A percentile compares a stretch with the other conserved stretches of the same genome.
phyloP scores from a whole-genome alignment of 2,329 filamentous ascomycete species.

The Fusarium haematococcum region DNA sequence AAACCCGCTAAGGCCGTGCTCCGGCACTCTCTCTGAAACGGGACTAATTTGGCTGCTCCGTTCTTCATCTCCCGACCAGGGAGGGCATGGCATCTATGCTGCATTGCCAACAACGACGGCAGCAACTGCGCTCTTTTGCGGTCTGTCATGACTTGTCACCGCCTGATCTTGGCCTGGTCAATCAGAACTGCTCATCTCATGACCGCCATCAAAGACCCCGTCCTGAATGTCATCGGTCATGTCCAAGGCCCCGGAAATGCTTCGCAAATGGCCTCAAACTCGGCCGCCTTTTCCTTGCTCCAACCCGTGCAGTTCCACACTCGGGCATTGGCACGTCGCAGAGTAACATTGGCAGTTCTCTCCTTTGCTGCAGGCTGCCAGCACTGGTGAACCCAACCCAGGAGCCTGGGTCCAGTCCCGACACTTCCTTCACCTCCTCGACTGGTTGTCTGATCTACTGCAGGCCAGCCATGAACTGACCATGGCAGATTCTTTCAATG shows the following conservation, averaged over 20 bases:
- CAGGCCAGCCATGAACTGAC: constrained; percentile 10
- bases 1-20: constrained; percentile 23
- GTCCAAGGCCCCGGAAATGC: neutral
- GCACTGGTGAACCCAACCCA: constrained; percentile 18
- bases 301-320: constrained; percentile 24
- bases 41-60: constrained; percentile 36
- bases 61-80: constrained; percentile 41
- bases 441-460: constrained; percentile 5
- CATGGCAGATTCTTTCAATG: neutral
- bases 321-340: constrained; percentile 38
- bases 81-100: neutral
- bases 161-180: constrained; percentile 3
- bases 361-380: constrained; percentile 2
- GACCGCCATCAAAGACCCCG: neutral
- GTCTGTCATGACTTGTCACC: neutral
- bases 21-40: constrained; percentile 41
- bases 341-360: constrained; percentile 27
- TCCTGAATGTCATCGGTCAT: neutral
- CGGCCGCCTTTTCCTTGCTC: constrained; percentile 8
- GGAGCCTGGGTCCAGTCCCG: constrained; percentile 4
- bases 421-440: neutral
- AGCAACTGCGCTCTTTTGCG: neutral
- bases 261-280: neutral
- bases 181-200: neutral
- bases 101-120: neutral